phyloP scores from a whole-genome alignment of 306 rosid species.

The Vicia sativa region DNA sequence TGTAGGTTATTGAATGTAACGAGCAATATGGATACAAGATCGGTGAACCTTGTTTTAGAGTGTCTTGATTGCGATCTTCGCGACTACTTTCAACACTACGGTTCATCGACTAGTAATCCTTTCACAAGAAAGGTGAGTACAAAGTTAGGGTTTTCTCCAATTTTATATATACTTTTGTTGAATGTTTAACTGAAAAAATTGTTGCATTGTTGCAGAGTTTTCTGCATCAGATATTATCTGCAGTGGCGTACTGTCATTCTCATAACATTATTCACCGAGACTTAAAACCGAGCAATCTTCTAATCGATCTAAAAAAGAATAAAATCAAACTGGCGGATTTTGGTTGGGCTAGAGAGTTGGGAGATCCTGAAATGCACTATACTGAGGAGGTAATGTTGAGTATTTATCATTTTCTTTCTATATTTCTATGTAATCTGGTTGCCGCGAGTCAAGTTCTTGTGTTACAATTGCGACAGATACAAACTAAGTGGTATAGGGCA shows the following conservation, averaged over 20 bases:
- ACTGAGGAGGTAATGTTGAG: neutral
- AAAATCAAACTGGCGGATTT: conserved; percentile 32
- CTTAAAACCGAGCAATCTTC: conserved; percentile 31
- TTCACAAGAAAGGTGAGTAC: neutral
- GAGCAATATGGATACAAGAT: neutral
- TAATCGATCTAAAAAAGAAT: neutral
- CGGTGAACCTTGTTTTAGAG: conserved; percentile 23
- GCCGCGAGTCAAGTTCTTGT: neutral
- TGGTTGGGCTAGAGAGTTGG: conserved; percentile 27
- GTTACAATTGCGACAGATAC: conserved; percentile 19
- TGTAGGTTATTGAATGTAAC: conserved; percentile 12
- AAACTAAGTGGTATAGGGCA: conserved; percentile 25
- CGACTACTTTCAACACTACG: neutral
- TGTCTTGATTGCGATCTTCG: conserved; percentile 20
- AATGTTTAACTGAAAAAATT: neutral
- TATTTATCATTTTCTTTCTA: neutral
- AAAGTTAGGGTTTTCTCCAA: neutral
- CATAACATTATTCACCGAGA: conserved; percentile 29
- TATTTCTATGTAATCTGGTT: neutral
- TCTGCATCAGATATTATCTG: conserved; percentile 33
- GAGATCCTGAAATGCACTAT: neutral
- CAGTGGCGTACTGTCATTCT: conserved; percentile 29
- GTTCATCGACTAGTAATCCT: neutral
- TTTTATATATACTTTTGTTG: neutral
- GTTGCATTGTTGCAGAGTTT: conserved; percentile 3